Conservation (phyloP, 2,329 filamentous ascomycete species). For the Arthrobotrys sinensis region DNA sequence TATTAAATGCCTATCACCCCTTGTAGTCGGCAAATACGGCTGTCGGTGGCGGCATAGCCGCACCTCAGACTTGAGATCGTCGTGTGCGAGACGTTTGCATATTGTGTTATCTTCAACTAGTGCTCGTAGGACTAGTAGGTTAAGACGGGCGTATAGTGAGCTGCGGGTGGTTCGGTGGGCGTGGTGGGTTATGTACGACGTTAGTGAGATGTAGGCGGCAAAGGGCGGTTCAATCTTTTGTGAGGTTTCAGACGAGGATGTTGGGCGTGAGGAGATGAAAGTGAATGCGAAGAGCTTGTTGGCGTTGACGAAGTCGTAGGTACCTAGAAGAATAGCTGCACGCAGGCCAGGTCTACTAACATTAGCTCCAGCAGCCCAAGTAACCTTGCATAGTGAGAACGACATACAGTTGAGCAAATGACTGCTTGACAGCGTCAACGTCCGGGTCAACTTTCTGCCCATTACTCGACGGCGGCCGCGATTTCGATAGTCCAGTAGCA, state of each 20-base stretch:
- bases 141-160: constrained; percentile 86
- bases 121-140: constrained; percentile 86
- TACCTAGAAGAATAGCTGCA: constrained; percentile 83
- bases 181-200: constrained; percentile 94
- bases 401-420: constrained; percentile 83
- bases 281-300: constrained; percentile 96
- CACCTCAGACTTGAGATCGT: constrained; percentile 80
- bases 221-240: constrained; percentile 77
- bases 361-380: neutral
- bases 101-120: constrained; percentile 87
- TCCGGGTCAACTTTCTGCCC: constrained; percentile 70
- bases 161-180: constrained; percentile 86
- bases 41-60: constrained; percentile 90
- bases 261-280: constrained; percentile 69
- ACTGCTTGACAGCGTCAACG: constrained; percentile 83
- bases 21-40: constrained; percentile 83
- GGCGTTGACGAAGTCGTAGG: constrained; percentile 93
- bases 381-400: neutral
- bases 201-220: constrained; percentile 85
- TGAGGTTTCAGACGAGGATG: constrained; percentile 4
- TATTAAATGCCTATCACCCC: constrained; percentile 80
- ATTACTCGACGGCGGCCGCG: constrained; percentile 68
- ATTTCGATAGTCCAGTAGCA: constrained; percentile 68
- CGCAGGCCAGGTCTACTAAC: constrained; percentile 79
- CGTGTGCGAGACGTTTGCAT: constrained; percentile 86